These are phyloP conservation scores for Gamarada debralockiae DNA, from an alignment of 495 filamentous ascomycete species.

Conservation along the genomic window DNA sequence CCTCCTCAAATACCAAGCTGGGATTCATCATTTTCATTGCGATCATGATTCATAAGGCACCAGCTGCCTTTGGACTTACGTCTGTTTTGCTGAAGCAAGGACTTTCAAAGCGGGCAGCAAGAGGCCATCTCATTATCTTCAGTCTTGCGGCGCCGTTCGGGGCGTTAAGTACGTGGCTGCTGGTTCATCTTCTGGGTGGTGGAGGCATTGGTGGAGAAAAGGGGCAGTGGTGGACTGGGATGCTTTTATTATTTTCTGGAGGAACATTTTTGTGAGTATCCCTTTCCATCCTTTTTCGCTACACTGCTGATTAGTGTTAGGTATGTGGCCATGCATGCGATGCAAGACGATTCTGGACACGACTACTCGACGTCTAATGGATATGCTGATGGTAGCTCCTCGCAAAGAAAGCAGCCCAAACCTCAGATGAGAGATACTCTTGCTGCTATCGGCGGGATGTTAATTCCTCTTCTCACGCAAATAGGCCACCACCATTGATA, in stretches of 20 bases:
- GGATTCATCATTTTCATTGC: conserved; percentile 90
- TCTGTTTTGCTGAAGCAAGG: conserved; percentile 86
- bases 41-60: conserved; percentile 96
- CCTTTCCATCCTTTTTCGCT: not conserved
- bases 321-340: conserved; percentile 98
- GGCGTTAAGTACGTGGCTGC: conserved; percentile 75
- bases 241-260: conserved; percentile 85
- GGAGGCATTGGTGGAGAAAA: conserved; percentile 27
- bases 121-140: conserved; percentile 85
- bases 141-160: conserved; percentile 87
- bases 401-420: conserved; percentile 43
- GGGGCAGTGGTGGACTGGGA: conserved; percentile 81
- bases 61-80: conserved; percentile 91
- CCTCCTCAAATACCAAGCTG: conserved; percentile 64
- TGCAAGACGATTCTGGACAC: conserved; percentile 68
- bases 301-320: conserved; percentile 38
- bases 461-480: conserved; percentile 83
- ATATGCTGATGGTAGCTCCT: conserved; percentile 54
- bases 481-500: conserved; percentile 68
- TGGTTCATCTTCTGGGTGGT: conserved; percentile 68
- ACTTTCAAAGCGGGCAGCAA: conserved; percentile 75
- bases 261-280: conserved; percentile 87
- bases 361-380: conserved; percentile 54
- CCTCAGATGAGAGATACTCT: conserved; percentile 61
- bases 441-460: conserved; percentile 81